phyloP scores from a whole-genome alignment of 441 rosid genomes.

The Erodium texanum region DNA sequence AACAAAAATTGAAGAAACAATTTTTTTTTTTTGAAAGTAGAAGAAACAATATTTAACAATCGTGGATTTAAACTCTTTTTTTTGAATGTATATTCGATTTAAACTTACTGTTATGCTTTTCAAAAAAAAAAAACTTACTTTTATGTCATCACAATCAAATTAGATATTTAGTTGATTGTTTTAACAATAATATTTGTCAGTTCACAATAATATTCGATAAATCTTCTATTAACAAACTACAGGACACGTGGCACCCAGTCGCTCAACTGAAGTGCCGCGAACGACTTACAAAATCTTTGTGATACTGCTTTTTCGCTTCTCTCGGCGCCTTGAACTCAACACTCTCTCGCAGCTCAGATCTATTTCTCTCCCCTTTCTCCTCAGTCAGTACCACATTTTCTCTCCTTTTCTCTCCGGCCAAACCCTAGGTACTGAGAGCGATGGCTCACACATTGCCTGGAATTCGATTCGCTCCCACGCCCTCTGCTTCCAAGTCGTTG shows the following conservation, averaged over 20 bases:
- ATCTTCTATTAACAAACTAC: not conserved
- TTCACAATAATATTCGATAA: too few relatives aligned
- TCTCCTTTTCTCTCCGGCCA: constrained; percentile 6
- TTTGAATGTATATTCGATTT: too few relatives aligned
- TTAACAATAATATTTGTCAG: too few relatives aligned
- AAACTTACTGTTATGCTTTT: too few relatives aligned
- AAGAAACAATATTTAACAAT: too few relatives aligned
- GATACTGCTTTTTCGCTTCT: constrained; percentile 9
- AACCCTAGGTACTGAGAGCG: not conserved
- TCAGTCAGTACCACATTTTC: not conserved
- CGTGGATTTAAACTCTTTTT: too few relatives aligned
- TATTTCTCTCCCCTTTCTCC: not conserved
- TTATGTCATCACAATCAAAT: too few relatives aligned
- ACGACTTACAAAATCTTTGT: not conserved
- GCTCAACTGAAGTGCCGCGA: not conserved
- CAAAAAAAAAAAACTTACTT: too few relatives aligned
- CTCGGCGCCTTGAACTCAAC: constrained; percentile 17
- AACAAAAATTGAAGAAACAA: too few relatives aligned
- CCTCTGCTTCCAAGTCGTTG: constrained; percentile 28
- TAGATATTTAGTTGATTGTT: too few relatives aligned
- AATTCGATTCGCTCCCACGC: constrained; percentile 35
- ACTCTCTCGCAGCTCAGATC: not conserved
- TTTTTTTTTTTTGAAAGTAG: too few relatives aligned
- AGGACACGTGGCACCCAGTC: constrained; percentile 22
- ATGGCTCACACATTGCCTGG: constrained; percentile 57